phyloP scores from a whole-genome alignment of 2,329 filamentous ascomycete genomes.

The Neofusicoccum kwambonambiense region DNA sequence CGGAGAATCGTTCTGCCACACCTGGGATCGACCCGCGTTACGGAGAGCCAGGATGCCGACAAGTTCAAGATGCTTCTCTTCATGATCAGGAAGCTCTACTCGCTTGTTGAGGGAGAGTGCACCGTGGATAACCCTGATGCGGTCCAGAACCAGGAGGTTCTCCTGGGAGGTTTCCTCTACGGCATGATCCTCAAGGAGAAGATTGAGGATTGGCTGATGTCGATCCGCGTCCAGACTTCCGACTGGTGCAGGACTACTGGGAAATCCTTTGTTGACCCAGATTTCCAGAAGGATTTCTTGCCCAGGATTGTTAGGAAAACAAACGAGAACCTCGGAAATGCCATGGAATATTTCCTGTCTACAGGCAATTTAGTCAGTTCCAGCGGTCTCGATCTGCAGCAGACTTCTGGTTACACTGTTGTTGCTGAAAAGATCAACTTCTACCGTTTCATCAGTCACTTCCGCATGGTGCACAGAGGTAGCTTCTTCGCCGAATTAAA shows the following conservation, averaged over 20 bases:
- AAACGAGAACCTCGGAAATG: constrained; percentile 84
- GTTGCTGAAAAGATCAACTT: constrained; percentile 99
- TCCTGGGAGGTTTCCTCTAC: constrained; percentile 90
- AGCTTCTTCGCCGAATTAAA: constrained; percentile 98
- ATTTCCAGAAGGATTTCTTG: constrained; percentile 78
- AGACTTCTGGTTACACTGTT: constrained; percentile 91
- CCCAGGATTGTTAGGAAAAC: constrained; percentile 74
- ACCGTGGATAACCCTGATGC: constrained; percentile 94
- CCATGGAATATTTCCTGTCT: constrained; percentile 91
- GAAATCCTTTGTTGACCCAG: constrained; percentile 67
- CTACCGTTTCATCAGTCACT: constrained; percentile 96
- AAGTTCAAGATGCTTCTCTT: constrained; percentile 94
- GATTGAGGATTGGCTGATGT: constrained; percentile 83
- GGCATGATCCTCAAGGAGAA: constrained; percentile 94
- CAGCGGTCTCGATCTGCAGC: constrained; percentile 89
- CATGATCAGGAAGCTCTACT: constrained; percentile 95
- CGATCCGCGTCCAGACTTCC: constrained; percentile 53
- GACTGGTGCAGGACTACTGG: constrained; percentile 57
- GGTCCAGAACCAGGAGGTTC: constrained; percentile 91
- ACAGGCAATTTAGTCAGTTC: constrained; percentile 92
- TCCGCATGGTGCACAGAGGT: constrained; percentile 98
- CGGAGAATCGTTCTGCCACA: constrained; percentile 89
- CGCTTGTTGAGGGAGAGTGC: constrained; percentile 88
- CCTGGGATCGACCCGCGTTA: constrained; percentile 81
- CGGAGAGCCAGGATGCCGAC: constrained; percentile 78